These are phyloP conservation scores for Logfia minima DNA, from an alignment of 129 eudicot species.

Conservation along the genomic window DNA sequence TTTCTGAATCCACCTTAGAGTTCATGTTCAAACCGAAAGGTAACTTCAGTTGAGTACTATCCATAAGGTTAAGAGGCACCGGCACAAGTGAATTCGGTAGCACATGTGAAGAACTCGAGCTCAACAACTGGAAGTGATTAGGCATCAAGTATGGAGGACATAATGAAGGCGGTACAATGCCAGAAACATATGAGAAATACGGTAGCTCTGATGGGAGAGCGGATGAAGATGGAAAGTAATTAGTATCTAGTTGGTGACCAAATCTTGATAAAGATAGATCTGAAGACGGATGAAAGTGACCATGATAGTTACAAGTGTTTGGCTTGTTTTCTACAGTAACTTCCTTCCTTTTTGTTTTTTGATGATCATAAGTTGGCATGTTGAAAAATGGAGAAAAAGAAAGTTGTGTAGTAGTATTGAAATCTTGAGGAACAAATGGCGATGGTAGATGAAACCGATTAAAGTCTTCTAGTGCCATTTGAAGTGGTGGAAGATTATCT, in stretches of 20 bases:
- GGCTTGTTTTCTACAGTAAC: conserved; percentile 27
- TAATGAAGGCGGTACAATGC: conserved; percentile 26
- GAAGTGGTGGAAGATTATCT: conserved; percentile 76
- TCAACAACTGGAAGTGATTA: conserved; percentile 43
- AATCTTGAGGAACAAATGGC: conserved; percentile 22
- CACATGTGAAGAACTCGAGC: conserved; percentile 34
- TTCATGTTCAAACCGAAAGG: conserved; percentile 34
- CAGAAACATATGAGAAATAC: conserved; percentile 33
- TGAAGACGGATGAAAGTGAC: conserved; percentile 45
- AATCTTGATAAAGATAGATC: conserved; percentile 56
- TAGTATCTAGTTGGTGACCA: conserved; percentile 31
- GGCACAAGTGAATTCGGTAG: conserved; percentile 39
- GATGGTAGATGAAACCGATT: conserved; percentile 36
- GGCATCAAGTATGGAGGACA: conserved; percentile 34
- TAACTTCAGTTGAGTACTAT: conserved; percentile 23
- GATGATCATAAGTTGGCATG: conserved; percentile 20
- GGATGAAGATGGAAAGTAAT: conserved; percentile 18
- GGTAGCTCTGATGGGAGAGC: conserved; percentile 38
- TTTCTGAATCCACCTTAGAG: conserved; percentile 31
- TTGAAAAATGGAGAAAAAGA: conserved; percentile 31
- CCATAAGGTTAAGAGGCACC: conserved; percentile 40
- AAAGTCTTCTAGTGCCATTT: conserved; percentile 49
- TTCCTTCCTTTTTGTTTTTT: conserved; percentile 32
- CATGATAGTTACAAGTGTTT: conserved; percentile 24
- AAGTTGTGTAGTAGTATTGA: conserved; percentile 22